These are phyloP conservation scores for Somion occarium DNA, from an alignment of 1,284 basidiomycete species.

Conservation along the genomic window DNA sequence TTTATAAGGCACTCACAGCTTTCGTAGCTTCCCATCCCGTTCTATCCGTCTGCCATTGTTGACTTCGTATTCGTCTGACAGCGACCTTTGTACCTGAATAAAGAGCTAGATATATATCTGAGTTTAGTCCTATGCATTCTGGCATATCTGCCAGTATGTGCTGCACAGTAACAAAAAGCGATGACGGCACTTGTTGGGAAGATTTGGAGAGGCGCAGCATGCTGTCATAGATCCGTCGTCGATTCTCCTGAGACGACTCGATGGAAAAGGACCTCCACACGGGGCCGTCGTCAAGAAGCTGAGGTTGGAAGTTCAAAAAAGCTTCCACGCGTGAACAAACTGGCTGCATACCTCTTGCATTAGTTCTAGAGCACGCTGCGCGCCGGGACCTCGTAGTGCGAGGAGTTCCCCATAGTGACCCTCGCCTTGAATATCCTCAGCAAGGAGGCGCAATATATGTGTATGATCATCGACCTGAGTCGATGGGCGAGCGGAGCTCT, in stretches of 20 bases:
- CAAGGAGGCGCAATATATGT: too few relatives aligned
- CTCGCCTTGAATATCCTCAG: background rate
- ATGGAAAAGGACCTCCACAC: background rate
- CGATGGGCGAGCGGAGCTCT: too few relatives aligned
- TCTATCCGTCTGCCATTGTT: background rate
- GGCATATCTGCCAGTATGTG: background rate
- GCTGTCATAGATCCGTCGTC: background rate
- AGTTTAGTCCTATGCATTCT: conserved; percentile 2
- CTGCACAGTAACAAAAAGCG: background rate
- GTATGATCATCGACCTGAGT: too few relatives aligned
- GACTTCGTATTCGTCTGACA: conserved; percentile 4
- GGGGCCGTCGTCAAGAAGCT: background rate
- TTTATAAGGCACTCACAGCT: background rate
- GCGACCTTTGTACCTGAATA: conserved; percentile 1
- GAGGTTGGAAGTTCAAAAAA: background rate
- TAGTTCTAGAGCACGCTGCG: background rate
- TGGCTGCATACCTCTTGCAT: background rate
- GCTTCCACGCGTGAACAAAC: background rate
- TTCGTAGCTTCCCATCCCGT: background rate
- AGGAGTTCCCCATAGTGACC: background rate
- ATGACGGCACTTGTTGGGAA: background rate
- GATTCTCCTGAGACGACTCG: background rate
- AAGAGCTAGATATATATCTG: conserved; percentile 5
- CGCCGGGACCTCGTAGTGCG: background rate
- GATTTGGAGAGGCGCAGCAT: background rate